Conservation (phyloP, 1,284 basidiomycete species). For the Sporisorium sorghi region DNA sequence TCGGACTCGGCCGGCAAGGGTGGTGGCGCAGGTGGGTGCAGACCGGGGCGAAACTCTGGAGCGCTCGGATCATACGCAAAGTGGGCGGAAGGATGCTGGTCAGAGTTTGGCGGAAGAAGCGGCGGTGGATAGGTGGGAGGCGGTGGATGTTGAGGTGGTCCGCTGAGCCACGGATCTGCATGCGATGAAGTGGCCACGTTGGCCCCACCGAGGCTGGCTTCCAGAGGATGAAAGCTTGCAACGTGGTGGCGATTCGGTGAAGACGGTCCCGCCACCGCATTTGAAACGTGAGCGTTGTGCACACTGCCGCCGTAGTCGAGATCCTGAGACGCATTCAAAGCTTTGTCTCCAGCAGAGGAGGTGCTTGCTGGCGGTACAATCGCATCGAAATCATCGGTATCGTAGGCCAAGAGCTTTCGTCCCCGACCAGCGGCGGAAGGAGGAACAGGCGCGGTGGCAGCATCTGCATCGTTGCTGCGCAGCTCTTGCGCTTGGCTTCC, state of each 20-base stretch:
- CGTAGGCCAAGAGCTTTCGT: conserved; percentile 31
- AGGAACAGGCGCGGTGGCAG: not conserved
- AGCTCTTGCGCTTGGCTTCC: not conserved
- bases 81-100: not conserved
- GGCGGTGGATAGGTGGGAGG: conserved; percentile 28
- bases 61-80: conserved; percentile 29
- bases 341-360: not conserved
- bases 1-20: conserved; percentile 10
- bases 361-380: not conserved
- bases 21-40: conserved; percentile 9
- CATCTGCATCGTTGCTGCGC: conserved; percentile 19
- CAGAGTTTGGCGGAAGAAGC: conserved; percentile 9
- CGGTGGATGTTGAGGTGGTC: conserved; percentile 3
- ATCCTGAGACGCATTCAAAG: conserved; percentile 6
- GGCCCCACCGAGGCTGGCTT: not conserved
- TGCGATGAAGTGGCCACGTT: not conserved
- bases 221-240: not conserved
- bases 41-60: conserved; percentile 26
- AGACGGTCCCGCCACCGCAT: conserved; percentile 16
- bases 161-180: conserved; percentile 9
- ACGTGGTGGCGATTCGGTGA: not conserved
- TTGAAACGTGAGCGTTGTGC: not conserved
- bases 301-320: not conserved
- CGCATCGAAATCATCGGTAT: conserved; percentile 15
- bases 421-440: not conserved